These are phyloP conservation scores for Albatrellus sp. DNA, from an alignment of 1,284 basidiomycete species.

Conservation along the genomic window DNA sequence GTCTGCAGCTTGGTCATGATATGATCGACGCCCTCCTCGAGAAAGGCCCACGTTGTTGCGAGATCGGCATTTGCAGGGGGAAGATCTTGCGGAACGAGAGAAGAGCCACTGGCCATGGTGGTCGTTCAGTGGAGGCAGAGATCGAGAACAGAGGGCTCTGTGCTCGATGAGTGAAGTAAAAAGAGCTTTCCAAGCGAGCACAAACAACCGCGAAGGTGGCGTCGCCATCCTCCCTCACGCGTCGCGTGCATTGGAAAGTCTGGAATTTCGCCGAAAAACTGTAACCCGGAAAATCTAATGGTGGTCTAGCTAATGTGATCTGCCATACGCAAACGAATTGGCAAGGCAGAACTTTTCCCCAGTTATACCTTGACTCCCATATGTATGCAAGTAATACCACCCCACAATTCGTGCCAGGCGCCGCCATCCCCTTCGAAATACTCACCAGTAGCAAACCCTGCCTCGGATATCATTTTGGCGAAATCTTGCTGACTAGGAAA, in stretches of 20 bases:
- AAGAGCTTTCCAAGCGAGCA: neutral
- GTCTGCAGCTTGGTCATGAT: constrained; percentile 85
- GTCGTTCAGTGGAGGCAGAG: constrained; percentile 6
- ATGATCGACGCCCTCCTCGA: constrained; percentile 83
- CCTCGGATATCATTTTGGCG: constrained; percentile 80
- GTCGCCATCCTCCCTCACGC: neutral
- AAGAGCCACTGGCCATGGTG: constrained; percentile 9
- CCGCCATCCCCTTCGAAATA: constrained; percentile 68
- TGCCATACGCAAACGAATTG: too few species aligned
- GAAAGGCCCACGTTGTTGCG: constrained; percentile 80
- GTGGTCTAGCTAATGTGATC: too few species aligned
- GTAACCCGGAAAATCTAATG: too few species aligned
- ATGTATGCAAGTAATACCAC: constrained; percentile 78
- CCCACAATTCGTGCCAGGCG: constrained; percentile 80
- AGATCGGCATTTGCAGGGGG: constrained; percentile 60
- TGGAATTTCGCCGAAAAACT: neutral
- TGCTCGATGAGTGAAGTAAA: neutral
- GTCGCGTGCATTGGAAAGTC: neutral
- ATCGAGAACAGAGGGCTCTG: neutral
- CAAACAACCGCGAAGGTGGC: neutral
- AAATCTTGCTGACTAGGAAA: constrained; percentile 91
- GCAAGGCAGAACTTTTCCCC: too few species aligned
- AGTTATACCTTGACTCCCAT: constrained; percentile 68
- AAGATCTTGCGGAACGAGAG: constrained; percentile 23
- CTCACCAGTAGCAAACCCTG: constrained; percentile 72